Base-by-base conservation (phyloP, 139 green algal species). In the Chlorella sorokiniana region DNA sequence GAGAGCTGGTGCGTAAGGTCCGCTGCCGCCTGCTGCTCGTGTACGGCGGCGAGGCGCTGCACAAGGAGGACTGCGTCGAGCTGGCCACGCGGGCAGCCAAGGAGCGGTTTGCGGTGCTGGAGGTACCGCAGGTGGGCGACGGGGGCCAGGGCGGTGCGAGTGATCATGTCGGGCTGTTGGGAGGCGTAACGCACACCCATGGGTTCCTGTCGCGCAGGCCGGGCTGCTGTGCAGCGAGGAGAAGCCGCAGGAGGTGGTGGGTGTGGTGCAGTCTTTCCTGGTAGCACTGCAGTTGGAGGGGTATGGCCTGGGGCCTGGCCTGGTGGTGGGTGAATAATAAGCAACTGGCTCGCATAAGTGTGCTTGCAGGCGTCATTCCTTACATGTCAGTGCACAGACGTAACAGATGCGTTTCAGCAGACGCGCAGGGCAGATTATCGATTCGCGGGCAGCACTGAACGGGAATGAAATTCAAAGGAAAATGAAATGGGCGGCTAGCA, bases 141-240 rank as follows among this genome's bases (percentile, higher is more conserved):
- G 11, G 9, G 22, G 56, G 23, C 56, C 56, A 65, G 56, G 56
- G 23, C 56, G 56, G 11, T 4, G 14, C 8, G 27, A 22, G 54
- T 63, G 54, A 61, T n/a, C n/a, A n/a, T n/a, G n/a, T n/a, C n/a
- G n/a, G n/a, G n/a, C n/a, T n/a, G n/a, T n/a, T n/a, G n/a, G n/a
- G n/a, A n/a, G n/a, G n/a, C n/a, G n/a, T n/a, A n/a, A n/a, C 27
- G 27, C 59, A 65, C 63, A 45, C 8, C 29, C 63, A 70, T 29
- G 29, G n/a, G 8, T 44, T 33, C 64, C 35, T 45, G 14, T 33
- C 35, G 33, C 37, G 29, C 51, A 79, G 27, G 74, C 69, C 20
- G 86, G 86, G 8, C 48, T 71, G 10, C 37, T 89, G 29, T 31
- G 68, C 4, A 84, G 52, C 76, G 84, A 88, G 62, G 86, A 90